Evolutionary conservation across 2,329 filamentous ascomycete genomes (phyloP), one percentile per base, ranked within the genome.

Genomic region (Neopestalotiopsis rosae): DNA sequence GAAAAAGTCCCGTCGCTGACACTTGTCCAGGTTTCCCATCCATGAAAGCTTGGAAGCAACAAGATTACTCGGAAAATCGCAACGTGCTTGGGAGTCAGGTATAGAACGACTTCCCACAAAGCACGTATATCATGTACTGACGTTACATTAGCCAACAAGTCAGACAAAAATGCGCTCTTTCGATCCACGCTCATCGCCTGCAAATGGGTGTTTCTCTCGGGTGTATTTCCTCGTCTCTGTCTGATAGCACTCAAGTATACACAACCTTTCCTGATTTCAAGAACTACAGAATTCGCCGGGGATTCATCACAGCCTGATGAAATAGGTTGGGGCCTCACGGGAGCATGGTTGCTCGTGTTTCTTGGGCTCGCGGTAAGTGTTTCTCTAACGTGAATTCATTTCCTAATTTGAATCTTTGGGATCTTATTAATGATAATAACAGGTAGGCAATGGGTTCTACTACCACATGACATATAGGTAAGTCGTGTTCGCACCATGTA

Each of bases 251-350:
- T 83, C 69, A 77, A 67, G 2, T 82, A 83, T 68, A 75, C 76
- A 12, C 82, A 84, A 68, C 82, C 82, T 0, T 79, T 83, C n/a
- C 73, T 84, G 30, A 75, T 84, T 58, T 13, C 10, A 12, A 9
- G 79, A 81, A 68, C 80, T 3, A 52, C 45, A n/a, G 45, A 20
- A 3, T 52, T 52, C 17, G 20, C 45, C 9, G 45, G 45, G 14
- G 45, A 52, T 52, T 20, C 10, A 52, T 52, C 45, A 6, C 45
- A 52, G n/a, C 45, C 45, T n/a, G 45, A 52, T 20, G 45, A 52
- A 17, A 52, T 52, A 52, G 45, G 45, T 17, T 52, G 45, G 45
- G 45, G 45, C n/a, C 45, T 52, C 45, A 52, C 45, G 6, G 45
- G 45, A 52, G 45, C 45, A 52, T 52, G 45, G 45, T 17, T 52